Evolutionary conservation across 176 grass and related monocot genomes (phyloP), one percentile per base, ranked within the genome.

Genomic region (Avena insularis): DNA sequence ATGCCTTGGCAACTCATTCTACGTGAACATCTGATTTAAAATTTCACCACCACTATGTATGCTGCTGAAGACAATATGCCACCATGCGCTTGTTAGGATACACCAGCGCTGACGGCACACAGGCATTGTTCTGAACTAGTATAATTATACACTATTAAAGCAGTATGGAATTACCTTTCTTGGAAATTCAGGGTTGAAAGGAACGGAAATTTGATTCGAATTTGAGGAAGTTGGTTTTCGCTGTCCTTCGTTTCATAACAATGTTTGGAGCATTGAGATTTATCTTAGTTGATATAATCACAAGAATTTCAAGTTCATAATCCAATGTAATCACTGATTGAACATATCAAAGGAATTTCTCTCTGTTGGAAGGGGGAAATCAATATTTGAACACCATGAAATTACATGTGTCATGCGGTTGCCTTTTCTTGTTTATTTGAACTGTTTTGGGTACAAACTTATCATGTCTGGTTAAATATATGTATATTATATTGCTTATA

Each of bases 291-390:
- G 23, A 53, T 54, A 10, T 76, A 17, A 76, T 76, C 43, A 14
- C 12, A 36, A 7, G 20, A 73, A 73, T 0, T 23, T 21, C 20
- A 12, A 72, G 69, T 72, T 72, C 21, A 21, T 51, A 75, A 29
- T 54, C 13, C 31, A 23, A 54, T 9, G 1, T 17, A 27, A n/a
- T 73, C 1, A 47, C 15, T 12, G 65, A 36, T 84, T n/a, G 12
- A 27, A 74, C 49, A 83, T 25, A 40, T 14, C 36, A 9, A 81
- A 75, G 23, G 72, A 62, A 71, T 82, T 17, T 56, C 27, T 56
- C 8, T 69, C 27, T 1, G 3, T 50, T 82, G 62, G 59, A 43
- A 56, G 46, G n/a, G 45, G 12, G 29, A 49, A 48, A 2, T 7
- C 59, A 35, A 16, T 45, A 58, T 15, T 77, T 62, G 36, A 7